Base-by-base conservation (phyloP, 306 rosid species). In the Vigna unguiculata region DNA sequence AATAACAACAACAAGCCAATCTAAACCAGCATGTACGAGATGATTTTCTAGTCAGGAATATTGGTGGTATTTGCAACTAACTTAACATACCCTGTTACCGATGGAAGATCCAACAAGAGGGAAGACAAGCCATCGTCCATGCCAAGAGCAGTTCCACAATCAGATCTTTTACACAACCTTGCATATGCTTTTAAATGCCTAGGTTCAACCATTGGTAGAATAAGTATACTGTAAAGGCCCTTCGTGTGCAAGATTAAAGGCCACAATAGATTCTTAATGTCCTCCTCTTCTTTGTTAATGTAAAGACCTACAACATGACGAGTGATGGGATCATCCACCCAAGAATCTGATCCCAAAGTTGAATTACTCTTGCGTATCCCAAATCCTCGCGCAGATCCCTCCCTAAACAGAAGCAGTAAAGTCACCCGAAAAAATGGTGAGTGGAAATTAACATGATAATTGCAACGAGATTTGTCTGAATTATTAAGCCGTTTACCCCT, bases 51-150 rank as follows among this genome's bases (percentile, higher is more conserved):
- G 20, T 28, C 9, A 21, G 54, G n/a, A 8, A 60, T 4, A 4
- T 40, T 9, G 3, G 48, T 36, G 72, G 79, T 79, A 83, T 77
- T 40, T 54, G 65, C 82, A 85, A 72, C 86, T 84, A 91, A 92
- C 88, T 85, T 89, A 85, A 86, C 93, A 72, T 92, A 95, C 99
- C 99, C 98, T 89, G 99, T 95, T 91, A 95, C 87, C 82, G 97
- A 93, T 1, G 93, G 97, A 84, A 90, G 92, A 77, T 89, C 87
- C 58, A 95, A 87, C 80, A 95, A 87, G 67, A 95, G 90, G 45
- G 97, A 90, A 74, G 99, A 92, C 60, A 95, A 83, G 78, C 88
- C 86, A 77, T 85, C 87, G 79, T 92, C 97, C 34, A 77, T 81
- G 43, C 91, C 93, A 80, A 87, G 78, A 75, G 91, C 89, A 83